A percentile compares a stretch with the other conserved stretches of the same genome.
These are phyloP conservation scores for Skeletonema costatum DNA, from an alignment of 108 stramenopile genomes.

Conservation along the genomic window DNA sequence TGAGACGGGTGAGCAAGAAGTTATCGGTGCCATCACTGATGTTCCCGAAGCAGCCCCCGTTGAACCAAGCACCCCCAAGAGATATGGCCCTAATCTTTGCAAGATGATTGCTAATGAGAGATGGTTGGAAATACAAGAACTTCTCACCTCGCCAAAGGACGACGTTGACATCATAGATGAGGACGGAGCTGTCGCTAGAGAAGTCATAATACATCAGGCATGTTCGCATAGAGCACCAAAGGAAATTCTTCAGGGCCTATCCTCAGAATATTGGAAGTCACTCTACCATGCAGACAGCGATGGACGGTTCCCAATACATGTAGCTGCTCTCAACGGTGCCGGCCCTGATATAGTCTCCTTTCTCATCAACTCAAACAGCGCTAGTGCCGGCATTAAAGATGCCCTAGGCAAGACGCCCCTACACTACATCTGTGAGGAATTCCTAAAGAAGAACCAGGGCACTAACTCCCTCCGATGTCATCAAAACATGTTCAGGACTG, in stretches of 20 bases:
- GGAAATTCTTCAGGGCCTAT: background rate
- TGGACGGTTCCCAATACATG: constrained; percentile 8
- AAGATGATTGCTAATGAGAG: background rate
- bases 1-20: background rate
- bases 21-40: background rate
- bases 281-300: background rate
- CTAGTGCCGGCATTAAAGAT: constrained; percentile 2
- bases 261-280: background rate
- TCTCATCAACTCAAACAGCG: background rate
- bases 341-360: constrained; percentile 2
- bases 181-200: background rate
- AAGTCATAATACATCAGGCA: background rate
- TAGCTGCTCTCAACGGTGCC: constrained; percentile 11
- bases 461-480: background rate
- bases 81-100: background rate
- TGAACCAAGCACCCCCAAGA: background rate
- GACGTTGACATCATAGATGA: background rate
- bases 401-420: constrained; percentile 8
- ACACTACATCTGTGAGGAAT: constrained; percentile 1
- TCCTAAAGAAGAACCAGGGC: background rate
- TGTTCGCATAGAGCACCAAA: background rate
- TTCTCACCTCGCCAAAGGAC: background rate
- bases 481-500: background rate
- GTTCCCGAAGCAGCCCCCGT: background rate
- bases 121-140: background rate